Evolutionary conservation across 1,139 yeast species (phyloP).

Genomic region (Arxiozyma slooffiae): DNA sequence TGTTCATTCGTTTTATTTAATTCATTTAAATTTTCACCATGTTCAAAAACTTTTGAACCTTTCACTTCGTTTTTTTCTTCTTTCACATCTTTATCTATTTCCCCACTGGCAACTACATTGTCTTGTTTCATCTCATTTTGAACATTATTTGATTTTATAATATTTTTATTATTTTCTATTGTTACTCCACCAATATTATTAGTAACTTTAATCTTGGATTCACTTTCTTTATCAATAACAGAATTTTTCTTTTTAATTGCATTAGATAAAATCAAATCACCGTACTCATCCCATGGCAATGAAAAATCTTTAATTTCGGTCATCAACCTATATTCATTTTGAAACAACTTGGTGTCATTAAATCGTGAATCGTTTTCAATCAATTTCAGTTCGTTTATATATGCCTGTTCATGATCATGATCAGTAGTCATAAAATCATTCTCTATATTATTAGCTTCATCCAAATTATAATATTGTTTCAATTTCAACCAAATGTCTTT

Average conservation of each 20-base stretch:
- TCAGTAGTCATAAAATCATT: slow-evolving; percentile 6
- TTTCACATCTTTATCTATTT: not conserved
- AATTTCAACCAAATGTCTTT: slow-evolving; percentile 53
- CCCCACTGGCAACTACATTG: not conserved
- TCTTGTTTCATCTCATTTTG: not conserved
- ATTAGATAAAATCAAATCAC: slow-evolving; percentile 34
- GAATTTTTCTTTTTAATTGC: slow-evolving; percentile 19
- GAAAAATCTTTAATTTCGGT: slow-evolving; percentile 30
- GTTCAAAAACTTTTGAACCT: not conserved
- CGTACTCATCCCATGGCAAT: slow-evolving; percentile 39
- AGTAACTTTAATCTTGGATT: not conserved
- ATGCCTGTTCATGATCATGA: not conserved
- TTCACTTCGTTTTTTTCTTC: not conserved
- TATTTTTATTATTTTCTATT: too few relatives aligned
- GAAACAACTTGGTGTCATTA: not conserved
- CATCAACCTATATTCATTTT: slow-evolving; percentile 5
- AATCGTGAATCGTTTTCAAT: slow-evolving; percentile 2
- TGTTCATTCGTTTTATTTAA: not conserved
- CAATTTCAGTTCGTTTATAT: slow-evolving; percentile 4
- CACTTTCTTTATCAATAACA: not conserved
- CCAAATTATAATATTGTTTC: slow-evolving; percentile 43
- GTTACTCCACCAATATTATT: not conserved
- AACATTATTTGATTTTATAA: too few relatives aligned
- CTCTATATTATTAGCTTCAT: slow-evolving; percentile 47
- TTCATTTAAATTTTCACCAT: not conserved